phyloP scores from a whole-genome alignment of 352 stramenopile species.

The Phytophthora meadii region DNA sequence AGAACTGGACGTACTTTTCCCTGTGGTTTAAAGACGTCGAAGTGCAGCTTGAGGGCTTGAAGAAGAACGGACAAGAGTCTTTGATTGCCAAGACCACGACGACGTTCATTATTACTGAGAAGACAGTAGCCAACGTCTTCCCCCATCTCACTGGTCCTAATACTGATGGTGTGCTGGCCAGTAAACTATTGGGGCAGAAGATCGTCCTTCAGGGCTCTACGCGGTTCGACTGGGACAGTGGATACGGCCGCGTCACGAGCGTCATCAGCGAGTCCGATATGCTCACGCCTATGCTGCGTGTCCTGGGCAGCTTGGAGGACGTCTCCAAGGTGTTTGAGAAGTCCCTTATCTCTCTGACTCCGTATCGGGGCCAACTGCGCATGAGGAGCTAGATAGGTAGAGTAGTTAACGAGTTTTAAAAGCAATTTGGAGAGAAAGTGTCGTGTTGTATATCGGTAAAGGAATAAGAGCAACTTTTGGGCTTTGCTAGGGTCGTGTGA shows the following conservation, averaged over 20 bases:
- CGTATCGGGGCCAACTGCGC: too few species aligned
- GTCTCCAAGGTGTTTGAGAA: slow-evolving; percentile 3
- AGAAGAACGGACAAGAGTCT: neutral
- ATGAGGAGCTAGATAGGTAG: too few species aligned
- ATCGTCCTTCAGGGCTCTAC: slow-evolving; percentile 4
- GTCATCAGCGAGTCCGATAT: slow-evolving; percentile 9
- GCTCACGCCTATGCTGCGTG: slow-evolving; percentile 10
- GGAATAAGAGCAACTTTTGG: too few species aligned
- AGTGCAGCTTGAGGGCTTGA: slow-evolving; percentile 9
- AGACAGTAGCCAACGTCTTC: slow-evolving; percentile 14
- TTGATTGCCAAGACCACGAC: slow-evolving; percentile 5
- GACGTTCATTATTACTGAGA: slow-evolving; percentile 11
- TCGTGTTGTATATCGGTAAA: too few species aligned
- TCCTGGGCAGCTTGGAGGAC: slow-evolving; percentile 12
- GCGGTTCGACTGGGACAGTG: slow-evolving; percentile 12
- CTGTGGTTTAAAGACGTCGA: slow-evolving; percentile 16
- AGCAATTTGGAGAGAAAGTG: too few species aligned
- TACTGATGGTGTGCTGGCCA: neutral
- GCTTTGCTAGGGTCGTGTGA: too few species aligned
- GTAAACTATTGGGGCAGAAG: slow-evolving; percentile 6
- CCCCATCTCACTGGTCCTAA: neutral
- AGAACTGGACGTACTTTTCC: slow-evolving; percentile 16
- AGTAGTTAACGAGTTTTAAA: too few species aligned
- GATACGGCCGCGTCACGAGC: neutral
- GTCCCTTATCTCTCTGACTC: slow-evolving; percentile 5